Conservation (phyloP, 148 eudicot species). For the Rhododendron ovatum region DNA sequence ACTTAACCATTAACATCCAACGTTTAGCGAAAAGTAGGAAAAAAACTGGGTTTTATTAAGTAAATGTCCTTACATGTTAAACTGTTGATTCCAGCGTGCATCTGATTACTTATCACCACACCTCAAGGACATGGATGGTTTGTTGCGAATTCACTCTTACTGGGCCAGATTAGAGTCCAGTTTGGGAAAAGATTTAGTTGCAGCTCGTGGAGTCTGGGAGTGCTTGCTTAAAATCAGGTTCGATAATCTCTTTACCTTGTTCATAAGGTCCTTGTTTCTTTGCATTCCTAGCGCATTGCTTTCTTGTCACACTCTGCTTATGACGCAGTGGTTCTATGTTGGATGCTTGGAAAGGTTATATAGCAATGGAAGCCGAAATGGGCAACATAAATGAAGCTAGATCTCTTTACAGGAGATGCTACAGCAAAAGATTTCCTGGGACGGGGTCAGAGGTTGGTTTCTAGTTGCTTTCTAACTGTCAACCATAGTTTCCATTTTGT, state of each 20-base stretch:
- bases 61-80: conserved; percentile 6
- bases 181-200: conserved; percentile 60
- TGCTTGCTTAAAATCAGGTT: conserved; percentile 81
- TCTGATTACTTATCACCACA: conserved; percentile 73
- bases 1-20: not conserved
- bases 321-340: conserved; percentile 62
- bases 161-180: conserved; percentile 79
- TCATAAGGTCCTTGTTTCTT: not conserved
- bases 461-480: not conserved
- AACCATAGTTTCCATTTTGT: not conserved
- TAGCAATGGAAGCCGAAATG: conserved; percentile 69
- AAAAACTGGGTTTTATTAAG: not conserved
- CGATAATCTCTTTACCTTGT: conserved; percentile 7
- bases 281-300: not conserved
- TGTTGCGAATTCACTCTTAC: conserved; percentile 66
- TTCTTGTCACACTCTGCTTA: not conserved
- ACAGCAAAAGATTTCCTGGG: conserved; percentile 71
- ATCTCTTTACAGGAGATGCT: conserved; percentile 81
- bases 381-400: conserved; percentile 80
- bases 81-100: conserved; percentile 55
- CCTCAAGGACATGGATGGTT: conserved; percentile 59
- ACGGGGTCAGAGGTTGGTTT: conserved; percentile 79
- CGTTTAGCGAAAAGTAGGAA: not conserved
- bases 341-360: conserved; percentile 83
- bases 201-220: conserved; percentile 99